Conservation (phyloP, 2,329 filamentous ascomycete genomes). For the Aschersonia sp. region DNA sequence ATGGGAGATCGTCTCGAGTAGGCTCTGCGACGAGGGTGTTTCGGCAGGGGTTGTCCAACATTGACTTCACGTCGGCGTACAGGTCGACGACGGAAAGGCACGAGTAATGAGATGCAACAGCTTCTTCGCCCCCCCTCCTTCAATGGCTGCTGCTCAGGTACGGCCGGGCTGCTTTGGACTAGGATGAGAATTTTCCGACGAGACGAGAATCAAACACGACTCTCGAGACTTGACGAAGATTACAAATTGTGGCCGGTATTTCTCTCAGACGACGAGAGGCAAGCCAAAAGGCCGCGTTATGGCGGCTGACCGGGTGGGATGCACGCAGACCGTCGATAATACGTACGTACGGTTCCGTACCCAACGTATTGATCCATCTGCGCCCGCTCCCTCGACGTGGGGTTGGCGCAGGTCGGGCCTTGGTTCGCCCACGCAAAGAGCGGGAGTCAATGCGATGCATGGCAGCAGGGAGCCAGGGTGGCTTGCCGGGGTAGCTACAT, state of each 20-base stretch:
- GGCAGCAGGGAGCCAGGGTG: not conserved
- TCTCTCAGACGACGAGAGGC: too few species aligned
- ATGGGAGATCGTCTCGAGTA: constrained; percentile 15
- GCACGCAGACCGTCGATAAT: too few species aligned
- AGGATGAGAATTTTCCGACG: not conserved
- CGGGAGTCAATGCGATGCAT: not conserved
- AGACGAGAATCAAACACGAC: not conserved
- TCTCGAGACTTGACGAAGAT: not conserved
- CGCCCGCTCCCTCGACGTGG: too few species aligned
- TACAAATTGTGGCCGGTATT: not conserved
- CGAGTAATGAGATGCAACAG: not conserved
- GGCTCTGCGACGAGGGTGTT: not conserved
- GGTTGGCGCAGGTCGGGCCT: too few species aligned
- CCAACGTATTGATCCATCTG: too few species aligned
- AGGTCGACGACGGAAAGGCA: not conserved
- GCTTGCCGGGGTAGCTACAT: not conserved
- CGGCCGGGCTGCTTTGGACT: not conserved
- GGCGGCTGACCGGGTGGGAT: not conserved
- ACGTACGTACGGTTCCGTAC: too few species aligned
- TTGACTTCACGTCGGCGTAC: constrained; percentile 1
- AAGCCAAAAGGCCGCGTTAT: too few species aligned
- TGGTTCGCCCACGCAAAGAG: not conserved
- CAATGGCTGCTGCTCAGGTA: not conserved
- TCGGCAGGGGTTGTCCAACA: constrained; percentile 2
- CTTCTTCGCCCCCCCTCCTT: not conserved